These are phyloP conservation scores for Aspergillus sp. DNA, from an alignment of 2,329 filamentous ascomycete species.

Conservation along the genomic window DNA sequence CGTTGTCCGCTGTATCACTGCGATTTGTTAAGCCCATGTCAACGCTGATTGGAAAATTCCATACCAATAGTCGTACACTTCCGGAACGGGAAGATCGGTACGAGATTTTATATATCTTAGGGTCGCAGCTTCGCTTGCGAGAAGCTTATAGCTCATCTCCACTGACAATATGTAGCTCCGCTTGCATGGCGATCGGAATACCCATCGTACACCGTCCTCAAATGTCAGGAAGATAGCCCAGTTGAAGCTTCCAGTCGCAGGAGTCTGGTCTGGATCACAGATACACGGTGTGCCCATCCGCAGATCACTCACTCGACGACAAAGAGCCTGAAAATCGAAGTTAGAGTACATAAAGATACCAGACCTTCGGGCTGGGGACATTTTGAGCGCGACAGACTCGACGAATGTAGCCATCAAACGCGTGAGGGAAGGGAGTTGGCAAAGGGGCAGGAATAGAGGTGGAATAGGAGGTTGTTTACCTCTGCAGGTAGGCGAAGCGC, in stretches of 20 bases:
- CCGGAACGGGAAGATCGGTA: slow-evolving; percentile 30
- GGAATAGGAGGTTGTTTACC: too few species aligned
- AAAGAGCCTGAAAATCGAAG: slow-evolving; percentile 21
- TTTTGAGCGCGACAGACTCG: neutral
- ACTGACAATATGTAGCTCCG: slow-evolving; percentile 4
- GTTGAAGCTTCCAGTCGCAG: slow-evolving; percentile 28
- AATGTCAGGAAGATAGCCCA: slow-evolving; percentile 31
- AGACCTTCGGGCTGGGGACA: neutral
- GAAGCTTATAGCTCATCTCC: slow-evolving; percentile 18
- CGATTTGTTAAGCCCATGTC: neutral
- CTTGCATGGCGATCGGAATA: slow-evolving; percentile 25
- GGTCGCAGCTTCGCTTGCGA: slow-evolving; percentile 32
- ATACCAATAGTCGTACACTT: slow-evolving; percentile 28
- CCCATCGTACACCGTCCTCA: slow-evolving; percentile 29
- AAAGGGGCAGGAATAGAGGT: too few species aligned
- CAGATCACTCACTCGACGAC: slow-evolving; percentile 15
- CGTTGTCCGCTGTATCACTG: slow-evolving; percentile 21
- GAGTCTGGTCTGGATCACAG: slow-evolving; percentile 22
- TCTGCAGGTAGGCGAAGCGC: too few species aligned
- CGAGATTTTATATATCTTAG: slow-evolving; percentile 28
- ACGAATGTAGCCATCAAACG: too few species aligned
- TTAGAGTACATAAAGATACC: slow-evolving; percentile 11
- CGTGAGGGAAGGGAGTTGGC: too few species aligned
- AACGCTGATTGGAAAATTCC: neutral
- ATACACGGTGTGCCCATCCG: slow-evolving; percentile 15